A percentile compares a stretch with the other conserved stretches of the same genome.
Conservation (phyloP, 768 basidiomycete species). For the Tulasnella calospora region DNA sequence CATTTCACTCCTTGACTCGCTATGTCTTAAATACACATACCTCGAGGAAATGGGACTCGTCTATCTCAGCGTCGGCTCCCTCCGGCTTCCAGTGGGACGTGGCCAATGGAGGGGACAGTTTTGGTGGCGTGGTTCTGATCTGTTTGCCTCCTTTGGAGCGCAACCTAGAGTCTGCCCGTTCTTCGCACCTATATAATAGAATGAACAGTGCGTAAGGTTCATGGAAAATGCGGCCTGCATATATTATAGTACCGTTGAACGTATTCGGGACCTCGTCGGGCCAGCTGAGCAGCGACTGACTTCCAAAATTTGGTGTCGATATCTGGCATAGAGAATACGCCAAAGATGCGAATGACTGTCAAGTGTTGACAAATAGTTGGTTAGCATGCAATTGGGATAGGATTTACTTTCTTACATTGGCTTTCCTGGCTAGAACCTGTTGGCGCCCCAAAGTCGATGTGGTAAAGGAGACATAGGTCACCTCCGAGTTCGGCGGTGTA, state of each 20-base stretch:
- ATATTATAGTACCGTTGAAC: constrained; percentile 41
- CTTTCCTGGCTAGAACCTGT: background rate
- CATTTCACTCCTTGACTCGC: background rate
- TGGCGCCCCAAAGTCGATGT: constrained; percentile 21
- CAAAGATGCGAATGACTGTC: constrained; percentile 39
- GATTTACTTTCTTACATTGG: constrained; percentile 10
- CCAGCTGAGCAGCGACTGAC: constrained; percentile 42
- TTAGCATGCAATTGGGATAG: background rate
- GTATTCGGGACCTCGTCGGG: constrained; percentile 50
- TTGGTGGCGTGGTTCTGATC: background rate
- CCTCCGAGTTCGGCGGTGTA: constrained; percentile 65
- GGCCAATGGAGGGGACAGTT: background rate
- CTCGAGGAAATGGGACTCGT: background rate
- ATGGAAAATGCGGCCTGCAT: no score
- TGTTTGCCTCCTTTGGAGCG: background rate
- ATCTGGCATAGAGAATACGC: constrained; percentile 49
- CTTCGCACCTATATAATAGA: background rate
- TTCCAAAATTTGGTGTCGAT: constrained; percentile 47
- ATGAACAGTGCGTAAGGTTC: no score
- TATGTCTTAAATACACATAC: background rate
- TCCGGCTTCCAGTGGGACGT: background rate
- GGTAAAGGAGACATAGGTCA: constrained; percentile 46
- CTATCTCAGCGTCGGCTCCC: background rate
- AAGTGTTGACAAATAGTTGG: background rate
- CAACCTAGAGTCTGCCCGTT: background rate